Percentiles rank a stretch among this genome's conserved stretches.
phyloP scores from a whole-genome alignment of 2,329 filamentous ascomycete species.

The Nemania sp. region DNA sequence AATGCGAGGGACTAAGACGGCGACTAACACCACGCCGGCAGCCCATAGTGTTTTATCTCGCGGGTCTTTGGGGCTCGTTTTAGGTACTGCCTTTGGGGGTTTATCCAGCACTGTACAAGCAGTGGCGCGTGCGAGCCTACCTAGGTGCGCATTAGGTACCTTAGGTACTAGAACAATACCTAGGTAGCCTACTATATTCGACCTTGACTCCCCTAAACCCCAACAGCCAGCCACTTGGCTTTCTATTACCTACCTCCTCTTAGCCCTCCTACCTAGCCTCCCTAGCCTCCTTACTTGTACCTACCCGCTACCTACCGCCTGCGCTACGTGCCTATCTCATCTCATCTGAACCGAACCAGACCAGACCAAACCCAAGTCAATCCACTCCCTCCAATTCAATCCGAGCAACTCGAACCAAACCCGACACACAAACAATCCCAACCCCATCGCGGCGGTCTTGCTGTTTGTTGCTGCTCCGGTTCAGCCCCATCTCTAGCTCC shows the following conservation, averaged over 20 bases:
- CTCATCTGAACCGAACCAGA: slow-evolving; percentile 23
- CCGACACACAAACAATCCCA: neutral
- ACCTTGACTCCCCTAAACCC: slow-evolving; percentile 24
- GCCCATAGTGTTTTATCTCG: slow-evolving; percentile 29
- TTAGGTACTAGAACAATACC: neutral
- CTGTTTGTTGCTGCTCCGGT: slow-evolving; percentile 23
- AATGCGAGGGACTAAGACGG: slow-evolving; percentile 32
- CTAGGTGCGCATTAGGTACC: too few relatives aligned
- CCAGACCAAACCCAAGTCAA: slow-evolving; percentile 17
- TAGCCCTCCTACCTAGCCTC: neutral
- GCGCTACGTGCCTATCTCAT: slow-evolving; percentile 16
- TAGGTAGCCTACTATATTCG: neutral
- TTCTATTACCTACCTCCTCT: slow-evolving; percentile 10
- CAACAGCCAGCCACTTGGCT: slow-evolving; percentile 35
- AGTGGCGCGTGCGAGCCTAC: too few relatives aligned
- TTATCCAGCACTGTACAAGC: neutral
- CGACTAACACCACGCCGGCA: slow-evolving; percentile 23
- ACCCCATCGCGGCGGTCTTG: slow-evolving; percentile 6
- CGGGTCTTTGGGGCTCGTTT: slow-evolving; percentile 14
- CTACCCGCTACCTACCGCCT: neutral
- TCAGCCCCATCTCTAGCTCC: slow-evolving; percentile 17
- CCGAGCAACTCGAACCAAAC: slow-evolving; percentile 11
- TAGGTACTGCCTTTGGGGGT: neutral
- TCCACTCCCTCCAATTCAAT: slow-evolving; percentile 12
- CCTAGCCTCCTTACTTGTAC: slow-evolving; percentile 2